Percentiles rank a stretch among this genome's conserved stretches.
These are phyloP conservation scores for Mycosphaerella sp. DNA, from an alignment of 2,329 filamentous ascomycete species.

Conservation along the genomic window DNA sequence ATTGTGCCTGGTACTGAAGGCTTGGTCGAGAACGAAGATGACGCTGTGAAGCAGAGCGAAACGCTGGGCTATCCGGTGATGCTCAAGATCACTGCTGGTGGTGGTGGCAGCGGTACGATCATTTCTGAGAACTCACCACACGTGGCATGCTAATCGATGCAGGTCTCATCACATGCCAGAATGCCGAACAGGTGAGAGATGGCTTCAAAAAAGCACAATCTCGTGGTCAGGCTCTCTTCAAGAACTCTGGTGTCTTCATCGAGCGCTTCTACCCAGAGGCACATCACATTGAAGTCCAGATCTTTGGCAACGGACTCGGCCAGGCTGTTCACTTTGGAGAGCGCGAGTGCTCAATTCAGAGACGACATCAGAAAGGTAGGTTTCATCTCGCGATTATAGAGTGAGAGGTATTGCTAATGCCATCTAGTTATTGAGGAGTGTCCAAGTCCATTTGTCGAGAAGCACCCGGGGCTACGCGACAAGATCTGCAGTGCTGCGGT, in stretches of 20 bases:
- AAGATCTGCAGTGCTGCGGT: conserved; percentile 63
- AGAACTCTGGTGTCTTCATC: conserved; percentile 73
- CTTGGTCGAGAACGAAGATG: conserved; percentile 43
- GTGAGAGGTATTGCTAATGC: too few relatives aligned
- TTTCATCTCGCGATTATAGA: too few relatives aligned
- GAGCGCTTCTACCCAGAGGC: conserved; percentile 75
- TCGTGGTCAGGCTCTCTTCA: conserved; percentile 72
- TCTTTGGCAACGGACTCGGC: conserved; percentile 77
- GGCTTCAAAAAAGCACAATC: conserved; percentile 58
- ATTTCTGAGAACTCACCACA: background rate
- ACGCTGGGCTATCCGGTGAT: conserved; percentile 47
- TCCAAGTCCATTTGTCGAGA: conserved; percentile 62
- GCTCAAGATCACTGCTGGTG: conserved; percentile 53
- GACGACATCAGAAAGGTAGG: conserved; percentile 68
- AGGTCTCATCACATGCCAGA: conserved; percentile 70
- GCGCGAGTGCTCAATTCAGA: conserved; percentile 79
- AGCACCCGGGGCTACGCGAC: conserved; percentile 51
- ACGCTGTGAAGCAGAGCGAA: conserved; percentile 41
- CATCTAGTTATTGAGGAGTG: conserved; percentile 70
- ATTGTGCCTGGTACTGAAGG: conserved; percentile 50
- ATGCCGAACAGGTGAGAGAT: conserved; percentile 60
- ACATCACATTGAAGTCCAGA: conserved; percentile 82
- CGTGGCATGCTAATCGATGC: conserved; percentile 49
- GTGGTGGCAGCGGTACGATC: conserved; percentile 51
- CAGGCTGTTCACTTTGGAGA: conserved; percentile 79